Evolutionary conservation across 768 basidiomycete species (phyloP).

Genomic region (Boletales sp.): DNA sequence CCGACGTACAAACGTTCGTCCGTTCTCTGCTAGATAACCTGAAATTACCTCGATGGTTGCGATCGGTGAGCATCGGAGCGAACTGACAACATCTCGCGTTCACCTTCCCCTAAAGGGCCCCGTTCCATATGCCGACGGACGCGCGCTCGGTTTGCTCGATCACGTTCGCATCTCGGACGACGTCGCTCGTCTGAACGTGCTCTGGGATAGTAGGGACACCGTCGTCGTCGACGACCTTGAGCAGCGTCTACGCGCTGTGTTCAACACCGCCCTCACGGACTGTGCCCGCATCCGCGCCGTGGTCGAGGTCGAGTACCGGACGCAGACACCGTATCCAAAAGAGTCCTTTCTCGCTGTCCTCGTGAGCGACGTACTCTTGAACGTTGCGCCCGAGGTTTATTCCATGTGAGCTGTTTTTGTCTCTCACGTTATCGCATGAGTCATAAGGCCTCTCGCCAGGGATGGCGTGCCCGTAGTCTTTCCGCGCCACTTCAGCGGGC

Average conservation of each 20-base stretch:
- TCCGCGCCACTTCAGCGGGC: no score
- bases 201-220: background rate
- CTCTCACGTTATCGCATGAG: no score
- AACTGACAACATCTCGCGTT: background rate
- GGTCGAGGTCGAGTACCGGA: background rate
- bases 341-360: background rate
- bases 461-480: no score
- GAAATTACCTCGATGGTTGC: constrained; percentile 2
- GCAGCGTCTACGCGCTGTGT: background rate
- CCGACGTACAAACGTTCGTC: background rate
- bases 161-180: background rate
- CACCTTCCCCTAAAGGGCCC: background rate
- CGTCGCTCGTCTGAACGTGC: background rate
- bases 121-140: background rate
- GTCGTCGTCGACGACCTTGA: background rate
- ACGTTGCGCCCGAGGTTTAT: no score
- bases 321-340: background rate
- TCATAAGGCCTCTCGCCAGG: no score
- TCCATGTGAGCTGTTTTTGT: no score
- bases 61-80: background rate
- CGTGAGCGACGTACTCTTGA: no score
- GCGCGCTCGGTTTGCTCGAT: background rate
- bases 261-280: constrained; percentile 1
- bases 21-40: background rate
- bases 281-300: constrained; percentile 6